Base-by-base conservation (phyloP, 1,284 basidiomycete genomes). In the Cystobasidium sp. region DNA sequence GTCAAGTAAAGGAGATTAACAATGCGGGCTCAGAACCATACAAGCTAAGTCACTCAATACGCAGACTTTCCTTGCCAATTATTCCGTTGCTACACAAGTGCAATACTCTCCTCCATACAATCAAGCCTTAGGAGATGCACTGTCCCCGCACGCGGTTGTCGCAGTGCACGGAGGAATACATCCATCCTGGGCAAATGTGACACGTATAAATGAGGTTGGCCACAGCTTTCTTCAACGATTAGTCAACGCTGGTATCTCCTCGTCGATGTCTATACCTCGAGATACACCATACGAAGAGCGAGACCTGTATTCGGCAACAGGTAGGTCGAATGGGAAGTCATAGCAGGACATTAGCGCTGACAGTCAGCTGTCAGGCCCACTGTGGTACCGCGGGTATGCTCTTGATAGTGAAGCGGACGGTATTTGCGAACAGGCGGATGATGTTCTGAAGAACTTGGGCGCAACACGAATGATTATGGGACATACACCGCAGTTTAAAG, bases 371-470 rank as follows among this genome's bases (percentile, higher is more conserved):
- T 41, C 53, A 41, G 78, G 78, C 1, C 79, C 79, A 41, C 74
- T 80, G 65, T 97, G 94, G 94, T 94, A 93, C 82, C 87, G 94
- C 37, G 93, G 93, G 0, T 94, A 91, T 90, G 92, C 92, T 14
- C 84, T 89, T 44, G 88, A 90, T 9, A 84, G 85, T 22, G 91
- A 92, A 58, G 80, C 80, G 70, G 85, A 86, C 58, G 84, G 84
- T 65, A 88, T 90, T 0, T 97, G 94, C 81, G 81, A 79, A 0
- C 86, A 87, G 59, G 91, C 93, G 0, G 88, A 91, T 73, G 84
- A 85, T 24, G 89, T 94, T 10, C 82, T 91, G 70, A 80, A 85
- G 58, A 88, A 87, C 81, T 90, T 91, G 0, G 91, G 92, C 0
- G 93, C 91, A 22, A 84, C 91, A 77, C 85, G 92, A 76, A 88